These are phyloP conservation scores for Globisporangium alternatum DNA, from an alignment of 352 stramenopile genomes.

Conservation along the genomic window DNA sequence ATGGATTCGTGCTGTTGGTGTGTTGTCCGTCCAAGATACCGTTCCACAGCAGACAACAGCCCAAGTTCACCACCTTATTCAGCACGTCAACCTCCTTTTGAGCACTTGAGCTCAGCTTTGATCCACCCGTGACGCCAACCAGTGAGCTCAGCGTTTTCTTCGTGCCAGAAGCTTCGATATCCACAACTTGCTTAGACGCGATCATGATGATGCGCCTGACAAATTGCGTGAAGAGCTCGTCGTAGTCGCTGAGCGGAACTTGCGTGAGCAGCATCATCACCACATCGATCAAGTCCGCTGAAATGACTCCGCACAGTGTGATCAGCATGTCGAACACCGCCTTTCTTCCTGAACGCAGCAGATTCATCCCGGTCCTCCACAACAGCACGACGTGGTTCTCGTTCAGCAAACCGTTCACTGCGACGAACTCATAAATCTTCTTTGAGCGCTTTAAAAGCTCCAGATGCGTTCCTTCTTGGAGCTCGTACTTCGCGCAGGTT, in stretches of 20 bases:
- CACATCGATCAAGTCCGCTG: slow-evolving; percentile 72
- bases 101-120: slow-evolving; percentile 39
- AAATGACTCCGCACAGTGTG: slow-evolving; percentile 57
- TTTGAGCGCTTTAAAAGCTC: slow-evolving; percentile 80
- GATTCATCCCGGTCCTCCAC: slow-evolving; percentile 70
- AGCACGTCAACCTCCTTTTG: slow-evolving; percentile 71
- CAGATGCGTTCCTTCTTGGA: slow-evolving; percentile 77
- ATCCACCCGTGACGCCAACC: slow-evolving; percentile 50
- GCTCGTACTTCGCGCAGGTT: slow-evolving; percentile 56
- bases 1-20: slow-evolving; percentile 19
- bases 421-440: slow-evolving; percentile 67
- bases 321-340: slow-evolving; percentile 74
- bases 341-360: slow-evolving; percentile 67
- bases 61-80: slow-evolving; percentile 70
- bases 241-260: slow-evolving; percentile 66
- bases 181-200: slow-evolving; percentile 64
- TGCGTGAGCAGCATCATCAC: slow-evolving; percentile 73
- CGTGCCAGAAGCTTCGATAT: slow-evolving; percentile 56
- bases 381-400: slow-evolving; percentile 70
- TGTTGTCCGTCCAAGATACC: slow-evolving; percentile 39
- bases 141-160: slow-evolving; percentile 76
- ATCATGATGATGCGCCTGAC: slow-evolving; percentile 76
- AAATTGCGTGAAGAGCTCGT: slow-evolving; percentile 76
- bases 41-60: slow-evolving; percentile 81
- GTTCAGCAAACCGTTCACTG: slow-evolving; percentile 49